Base-by-base conservation (phyloP, 148 eudicot genomes). In the Cornus kousa region DNA sequence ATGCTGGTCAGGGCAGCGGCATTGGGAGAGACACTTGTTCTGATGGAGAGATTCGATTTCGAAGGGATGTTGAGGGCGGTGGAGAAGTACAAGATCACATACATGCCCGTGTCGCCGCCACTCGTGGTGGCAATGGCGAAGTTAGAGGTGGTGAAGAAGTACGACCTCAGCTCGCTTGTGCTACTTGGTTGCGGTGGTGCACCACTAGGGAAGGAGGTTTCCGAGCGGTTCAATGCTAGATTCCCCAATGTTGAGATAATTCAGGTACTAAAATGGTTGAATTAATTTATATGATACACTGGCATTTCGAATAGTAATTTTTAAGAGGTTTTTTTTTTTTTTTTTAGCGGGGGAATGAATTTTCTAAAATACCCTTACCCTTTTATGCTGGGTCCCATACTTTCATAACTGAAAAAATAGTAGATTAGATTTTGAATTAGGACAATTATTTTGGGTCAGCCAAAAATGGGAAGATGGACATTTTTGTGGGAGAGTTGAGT, bases 61-160 rank as follows among this genome's bases (percentile, higher is more conserved):
- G 91, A 85, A 77, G 86, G 80, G 79, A 89, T 93, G 97, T 46
- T 95, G 81, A 80, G 74, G 86, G 86, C 94, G 23, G 93, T 93
- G 81, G 94, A 93, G 89, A 95, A 74, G 87, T 93, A 86, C 67
- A 90, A 37, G 82, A 90, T 93, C 12, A 87, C 81, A 7, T 90
- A 86, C 62, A 93, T 93, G 85, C 98, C 97, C 64, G 98, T 93
- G 22, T 87, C 98, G 59, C 98, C 98, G 70, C 98, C 98, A 65
- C 84, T 95, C 8, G 87, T 95, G 77, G 92, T 91, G 83, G 93
- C 91, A 35, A 39, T 95, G 80, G 83, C 79, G 74, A 95, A 95
- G 73, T 93, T 97, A 46, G 94, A 90, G 43, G 64, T 93, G 82
- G 85, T 87, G 57, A 71, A 14, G 11, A 90, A 88, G 76, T 95